phyloP scores from a whole-genome alignment of 352 stramenopile species.

The Halophytophthora polymorphica region DNA sequence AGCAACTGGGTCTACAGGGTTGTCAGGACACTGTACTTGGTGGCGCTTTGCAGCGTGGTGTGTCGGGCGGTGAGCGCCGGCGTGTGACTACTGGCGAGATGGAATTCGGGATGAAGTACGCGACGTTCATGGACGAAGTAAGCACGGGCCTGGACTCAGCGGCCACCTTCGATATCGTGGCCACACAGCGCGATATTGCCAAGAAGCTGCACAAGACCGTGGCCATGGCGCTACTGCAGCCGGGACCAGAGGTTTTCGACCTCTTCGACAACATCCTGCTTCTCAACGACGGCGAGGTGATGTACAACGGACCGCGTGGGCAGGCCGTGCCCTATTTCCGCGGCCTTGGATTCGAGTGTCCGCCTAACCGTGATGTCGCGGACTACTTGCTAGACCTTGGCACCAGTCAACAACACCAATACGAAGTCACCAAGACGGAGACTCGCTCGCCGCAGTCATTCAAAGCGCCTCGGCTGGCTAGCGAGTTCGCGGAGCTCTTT shows the following conservation, averaged over 20 bases:
- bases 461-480: slow-evolving; percentile 7
- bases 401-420: slow-evolving; percentile 8
- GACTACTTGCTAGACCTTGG: slow-evolving; percentile 13
- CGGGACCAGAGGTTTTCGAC: slow-evolving; percentile 81
- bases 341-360: slow-evolving; percentile 5
- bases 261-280: slow-evolving; percentile 90
- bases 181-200: slow-evolving; percentile 20
- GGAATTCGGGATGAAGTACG: slow-evolving; percentile 34
- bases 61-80: slow-evolving; percentile 36
- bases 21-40: slow-evolving; percentile 24
- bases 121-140: slow-evolving; percentile 79
- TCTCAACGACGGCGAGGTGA: slow-evolving; percentile 70
- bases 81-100: slow-evolving; percentile 52
- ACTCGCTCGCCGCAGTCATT: not conserved
- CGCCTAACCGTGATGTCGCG: slow-evolving; percentile 7
- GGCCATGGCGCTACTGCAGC: slow-evolving; percentile 71
- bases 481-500: slow-evolving; percentile 8
- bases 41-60: slow-evolving; percentile 25
- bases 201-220: slow-evolving; percentile 20
- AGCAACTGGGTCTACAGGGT: slow-evolving; percentile 19
- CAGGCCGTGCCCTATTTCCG: slow-evolving; percentile 17
- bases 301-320: slow-evolving; percentile 74
- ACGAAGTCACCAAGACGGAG: slow-evolving; percentile 1
- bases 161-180: slow-evolving; percentile 81
- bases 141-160: slow-evolving; percentile 81